Evolutionary conservation across 2,329 filamentous ascomycete species (phyloP), one percentile per base, ranked within the genome.

Genomic region (Colletotrichum cereale): DNA sequence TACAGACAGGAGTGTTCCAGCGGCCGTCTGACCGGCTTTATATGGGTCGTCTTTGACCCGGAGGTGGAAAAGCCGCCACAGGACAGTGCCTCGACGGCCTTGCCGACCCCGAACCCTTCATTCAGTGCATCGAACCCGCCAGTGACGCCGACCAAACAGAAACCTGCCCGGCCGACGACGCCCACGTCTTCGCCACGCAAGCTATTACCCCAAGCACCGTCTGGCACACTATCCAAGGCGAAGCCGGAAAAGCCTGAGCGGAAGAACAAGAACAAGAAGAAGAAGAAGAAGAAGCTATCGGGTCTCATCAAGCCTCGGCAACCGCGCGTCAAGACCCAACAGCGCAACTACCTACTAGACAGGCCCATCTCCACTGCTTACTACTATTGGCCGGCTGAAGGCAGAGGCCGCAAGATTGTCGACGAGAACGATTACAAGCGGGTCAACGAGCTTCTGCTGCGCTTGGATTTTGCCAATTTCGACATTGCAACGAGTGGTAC

Each of bases 1-100:
- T 98, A 93, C 78, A 88, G 96, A 67, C 96, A 98, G 79, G 96
- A 99, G 79, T 99, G 96, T 78, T 97, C 95, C 0, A 94, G 95
- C 42, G 97, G 96, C 0, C 88, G 95, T 24, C 87, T 97, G 78
- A 97, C 97, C 0, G 97, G 97, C 0, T 99, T 99, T 75, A 87
- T 98, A 34, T 99, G 97, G 96, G 84, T 98, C 34, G 91, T 98
- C 0, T 92, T 98, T 74, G 92, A 94, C 42, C 86, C 90, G 12
- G 72, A 77, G 24, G 44, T 24, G 50, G 74, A 76, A 36, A 71
- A 31, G 47, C 52, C 40, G 21, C 7, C 38, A 10, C 38, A 10
- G 18, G 62, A 66, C n/a, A 47, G 55, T 29, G 48, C 48, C 5
- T 58, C 67, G 11, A 62, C 70, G 8, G 38, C 74, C 26, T 67